A percentile compares a stretch with the other conserved stretches of the same genome.
phyloP scores from a whole-genome alignment of 1,284 basidiomycete genomes.

The Takashimella tepidaria region DNA sequence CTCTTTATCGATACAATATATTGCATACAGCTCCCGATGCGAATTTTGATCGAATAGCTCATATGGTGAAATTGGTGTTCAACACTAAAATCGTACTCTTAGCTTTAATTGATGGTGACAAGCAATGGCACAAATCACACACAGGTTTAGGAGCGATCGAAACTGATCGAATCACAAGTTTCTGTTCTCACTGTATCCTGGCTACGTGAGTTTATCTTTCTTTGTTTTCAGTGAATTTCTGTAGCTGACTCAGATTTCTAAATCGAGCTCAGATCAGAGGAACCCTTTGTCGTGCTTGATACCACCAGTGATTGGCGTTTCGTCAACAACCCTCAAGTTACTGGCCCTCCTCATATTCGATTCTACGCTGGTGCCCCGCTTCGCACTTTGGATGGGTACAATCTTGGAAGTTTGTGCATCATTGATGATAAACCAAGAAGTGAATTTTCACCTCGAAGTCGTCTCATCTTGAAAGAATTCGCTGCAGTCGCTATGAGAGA shows the following conservation, averaged over 20 bases:
- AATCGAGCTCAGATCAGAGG: conserved; percentile 67
- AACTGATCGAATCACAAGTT: conserved; percentile 61
- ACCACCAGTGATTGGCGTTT: conserved; percentile 82
- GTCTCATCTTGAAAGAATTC: conserved; percentile 91
- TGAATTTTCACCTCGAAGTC: conserved; percentile 81
- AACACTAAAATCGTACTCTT: conserved; percentile 80
- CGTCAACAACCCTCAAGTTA: conserved; percentile 64
- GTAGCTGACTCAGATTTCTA: not conserved
- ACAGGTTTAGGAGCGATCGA: conserved; percentile 59
- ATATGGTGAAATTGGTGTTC: conserved; percentile 85
- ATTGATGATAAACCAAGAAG: conserved; percentile 77
- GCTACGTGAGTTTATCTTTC: conserved; percentile 57
- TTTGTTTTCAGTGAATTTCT: not conserved
- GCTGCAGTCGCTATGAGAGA: conserved; percentile 90
- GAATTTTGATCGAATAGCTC: conserved; percentile 88
- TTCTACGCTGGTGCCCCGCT: conserved; percentile 92
- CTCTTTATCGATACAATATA: conserved; percentile 76
- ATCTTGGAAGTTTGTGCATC: conserved; percentile 81
- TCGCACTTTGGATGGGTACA: conserved; percentile 80
- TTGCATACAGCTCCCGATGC: conserved; percentile 75
- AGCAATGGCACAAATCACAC: conserved; percentile 83
- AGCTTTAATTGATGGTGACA: conserved; percentile 71
- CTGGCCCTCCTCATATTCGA: conserved; percentile 61
- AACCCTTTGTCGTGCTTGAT: conserved; percentile 82
- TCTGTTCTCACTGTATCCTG: conserved; percentile 78